These are phyloP conservation scores for Leucocoprinus leucothites DNA, from an alignment of 768 basidiomycete genomes.

Conservation along the genomic window DNA sequence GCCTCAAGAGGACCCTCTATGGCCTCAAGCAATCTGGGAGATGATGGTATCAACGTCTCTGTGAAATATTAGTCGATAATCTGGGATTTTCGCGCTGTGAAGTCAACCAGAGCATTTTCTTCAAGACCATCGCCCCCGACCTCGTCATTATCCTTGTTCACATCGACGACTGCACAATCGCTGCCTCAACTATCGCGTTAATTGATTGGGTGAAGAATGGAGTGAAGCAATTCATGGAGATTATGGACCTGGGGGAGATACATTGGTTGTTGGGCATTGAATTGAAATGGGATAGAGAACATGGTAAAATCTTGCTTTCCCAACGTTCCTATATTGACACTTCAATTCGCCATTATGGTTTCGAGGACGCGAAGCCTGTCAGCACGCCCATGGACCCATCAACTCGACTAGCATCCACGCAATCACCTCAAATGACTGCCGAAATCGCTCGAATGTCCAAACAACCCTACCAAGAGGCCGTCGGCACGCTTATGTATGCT, in stretches of 20 bases:
- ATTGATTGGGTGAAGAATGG: background rate
- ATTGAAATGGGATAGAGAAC: background rate
- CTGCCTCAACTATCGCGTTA: background rate
- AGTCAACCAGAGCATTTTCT: too few species aligned
- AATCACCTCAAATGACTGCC: too few species aligned
- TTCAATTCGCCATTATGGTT: slow-evolving; percentile 21
- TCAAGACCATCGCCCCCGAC: too few species aligned
- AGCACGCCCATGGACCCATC: slow-evolving; percentile 23
- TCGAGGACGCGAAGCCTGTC: slow-evolving; percentile 22
- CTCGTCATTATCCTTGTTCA: slow-evolving; percentile 23
- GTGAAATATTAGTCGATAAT: too few species aligned
- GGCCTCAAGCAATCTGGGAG: too few species aligned
- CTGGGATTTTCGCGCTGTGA: too few species aligned
- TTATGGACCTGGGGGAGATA: too few species aligned
- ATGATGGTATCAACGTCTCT: too few species aligned
- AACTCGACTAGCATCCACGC: too few species aligned
- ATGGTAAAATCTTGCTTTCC: slow-evolving; percentile 12
- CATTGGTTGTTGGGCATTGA: too few species aligned
- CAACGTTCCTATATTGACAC: slow-evolving; percentile 28
- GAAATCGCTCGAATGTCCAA: background rate
- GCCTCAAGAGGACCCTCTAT: too few species aligned
- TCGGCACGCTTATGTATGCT: slow-evolving; percentile 7
- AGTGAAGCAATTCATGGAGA: too few species aligned
- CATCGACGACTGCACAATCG: slow-evolving; percentile 31
- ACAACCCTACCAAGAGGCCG: slow-evolving; percentile 1